Evolutionary conservation across 2,329 filamentous ascomycete species (phyloP), one percentile per base, ranked within the genome.

Genomic region (Periconia sp.): DNA sequence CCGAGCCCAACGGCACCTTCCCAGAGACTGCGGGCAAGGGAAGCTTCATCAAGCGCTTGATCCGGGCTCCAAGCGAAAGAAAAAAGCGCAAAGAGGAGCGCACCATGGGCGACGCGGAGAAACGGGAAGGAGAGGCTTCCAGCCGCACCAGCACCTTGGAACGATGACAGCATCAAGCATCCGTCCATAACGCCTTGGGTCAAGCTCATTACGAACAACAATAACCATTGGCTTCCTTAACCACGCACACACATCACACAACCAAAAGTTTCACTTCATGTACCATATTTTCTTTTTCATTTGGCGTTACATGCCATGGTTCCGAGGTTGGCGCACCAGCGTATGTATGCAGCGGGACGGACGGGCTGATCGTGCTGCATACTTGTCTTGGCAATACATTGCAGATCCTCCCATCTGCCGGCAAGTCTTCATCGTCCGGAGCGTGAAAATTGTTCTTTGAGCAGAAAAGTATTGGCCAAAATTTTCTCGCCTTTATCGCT

Each of bases 11-110:
- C 41, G 71, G 59, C 47, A 62, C 65, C 11, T 59, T 62, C n/a
- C 64, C 63, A 31, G 69, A 72, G 61, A 69, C 59, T 58, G 55
- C 69, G 61, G 66, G 54, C 44, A 68, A 69, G 40, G 61, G 68
- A 54, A 69, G 67, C 67, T 61, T 77, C 62, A 55, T 80, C 23
- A 70, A 71, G 46, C 71, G 74, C 35, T 65, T 80, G 44, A 78
- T 80, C 56, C 74, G 78, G 11, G 76, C 73, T 10, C 72, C 75
- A 1, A 79, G 76, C 50, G 71, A 77, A 57, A 68, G 76, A 51
- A 75, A 67, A 55, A 72, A 69, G 57, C 66, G 66, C 47, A 67
- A 62, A 50, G 67, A 72, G 9, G 68, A 72, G 30, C 63, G 64
- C 45, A 62, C 58, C 31, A 60, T 61, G 33, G 65, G 61, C 62